Percentiles rank a stretch among this genome's conserved stretches.
Conservation (phyloP, 2,329 filamentous ascomycete genomes). For the Fusarium armeniacum region DNA sequence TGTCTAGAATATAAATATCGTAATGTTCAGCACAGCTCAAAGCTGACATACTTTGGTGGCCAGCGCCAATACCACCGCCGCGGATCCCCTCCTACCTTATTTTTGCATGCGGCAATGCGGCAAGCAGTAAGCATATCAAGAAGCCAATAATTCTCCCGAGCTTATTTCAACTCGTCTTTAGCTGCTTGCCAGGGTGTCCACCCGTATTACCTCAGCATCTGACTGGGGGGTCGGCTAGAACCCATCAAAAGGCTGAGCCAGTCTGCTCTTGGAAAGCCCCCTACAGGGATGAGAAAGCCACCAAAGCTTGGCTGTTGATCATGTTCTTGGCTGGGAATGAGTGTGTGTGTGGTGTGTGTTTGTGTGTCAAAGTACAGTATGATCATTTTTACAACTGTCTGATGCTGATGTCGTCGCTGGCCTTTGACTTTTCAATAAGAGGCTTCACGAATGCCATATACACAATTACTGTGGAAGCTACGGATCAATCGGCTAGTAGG, state of each 20-base stretch:
- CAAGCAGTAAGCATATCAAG: conserved; percentile 40
- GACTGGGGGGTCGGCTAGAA: conserved; percentile 31
- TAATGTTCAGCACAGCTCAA: conserved; percentile 6
- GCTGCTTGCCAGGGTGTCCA: neutral
- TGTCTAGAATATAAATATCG: conserved; percentile 26
- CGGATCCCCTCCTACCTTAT: conserved; percentile 27
- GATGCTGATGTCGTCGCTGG: neutral
- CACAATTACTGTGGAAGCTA: neutral
- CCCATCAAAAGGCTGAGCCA: conserved; percentile 31
- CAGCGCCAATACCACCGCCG: conserved; percentile 9
- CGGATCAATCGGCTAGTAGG: neutral
- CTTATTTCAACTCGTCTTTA: conserved; percentile 35
- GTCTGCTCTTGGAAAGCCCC: conserved; percentile 35
- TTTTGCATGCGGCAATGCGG: conserved; percentile 39
- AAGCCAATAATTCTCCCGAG: conserved; percentile 31
- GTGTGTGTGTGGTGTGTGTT: neutral
- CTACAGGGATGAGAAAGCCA: conserved; percentile 32
- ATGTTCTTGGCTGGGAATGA: conserved; percentile 19
- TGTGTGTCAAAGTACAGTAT: neutral
- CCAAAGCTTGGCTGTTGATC: conserved; percentile 45
- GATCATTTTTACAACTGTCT: conserved; percentile 24
- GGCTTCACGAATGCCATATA: neutral
- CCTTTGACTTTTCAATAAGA: neutral
- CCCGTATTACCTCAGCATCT: conserved; percentile 35
- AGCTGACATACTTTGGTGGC: neutral